phyloP scores from a whole-genome alignment of 148 eudicot species.

The Dianthus caryophyllus region DNA sequence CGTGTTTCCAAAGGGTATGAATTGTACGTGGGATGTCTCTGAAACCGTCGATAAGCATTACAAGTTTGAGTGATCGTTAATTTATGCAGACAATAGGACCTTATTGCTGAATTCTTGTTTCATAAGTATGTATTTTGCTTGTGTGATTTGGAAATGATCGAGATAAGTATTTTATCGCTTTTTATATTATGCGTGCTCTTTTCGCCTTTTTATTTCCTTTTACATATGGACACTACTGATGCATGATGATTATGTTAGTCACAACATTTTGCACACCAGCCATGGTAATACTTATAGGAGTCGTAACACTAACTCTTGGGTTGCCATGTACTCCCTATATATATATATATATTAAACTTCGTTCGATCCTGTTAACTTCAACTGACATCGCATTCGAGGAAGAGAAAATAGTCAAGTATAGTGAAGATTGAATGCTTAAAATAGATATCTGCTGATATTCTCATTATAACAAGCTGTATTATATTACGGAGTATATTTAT shows the following conservation, averaged over 20 bases:
- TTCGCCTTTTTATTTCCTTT: too few species aligned
- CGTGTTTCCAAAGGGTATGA: conserved; percentile 87
- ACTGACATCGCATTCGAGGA: not conserved
- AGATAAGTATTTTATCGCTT: not conserved
- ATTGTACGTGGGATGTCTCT: conserved; percentile 97
- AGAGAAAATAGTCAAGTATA: not conserved
- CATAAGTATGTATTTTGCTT: conserved; percentile 10
- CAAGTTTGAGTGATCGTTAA: conserved; percentile 59
- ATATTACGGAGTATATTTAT: too few species aligned
- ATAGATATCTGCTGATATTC: not conserved
- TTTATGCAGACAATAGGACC: not conserved
- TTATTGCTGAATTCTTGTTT: not conserved
- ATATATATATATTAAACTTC: not conserved
- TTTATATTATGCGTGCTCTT: too few species aligned
- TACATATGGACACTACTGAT: too few species aligned
- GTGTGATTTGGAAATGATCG: conserved; percentile 2
- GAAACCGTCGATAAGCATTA: conserved; percentile 90
- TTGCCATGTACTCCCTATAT: not conserved
- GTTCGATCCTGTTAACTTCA: not conserved
- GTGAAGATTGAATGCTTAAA: not conserved
- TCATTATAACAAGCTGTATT: not conserved
- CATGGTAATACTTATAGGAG: too few species aligned
- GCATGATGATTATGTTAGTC: not conserved
- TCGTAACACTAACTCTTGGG: too few species aligned
- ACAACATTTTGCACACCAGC: not conserved